Evolutionary conservation across 192 early-diverging fungal genomes (phyloP).

Genomic region (Phycomyces blakesleeanus): DNA sequence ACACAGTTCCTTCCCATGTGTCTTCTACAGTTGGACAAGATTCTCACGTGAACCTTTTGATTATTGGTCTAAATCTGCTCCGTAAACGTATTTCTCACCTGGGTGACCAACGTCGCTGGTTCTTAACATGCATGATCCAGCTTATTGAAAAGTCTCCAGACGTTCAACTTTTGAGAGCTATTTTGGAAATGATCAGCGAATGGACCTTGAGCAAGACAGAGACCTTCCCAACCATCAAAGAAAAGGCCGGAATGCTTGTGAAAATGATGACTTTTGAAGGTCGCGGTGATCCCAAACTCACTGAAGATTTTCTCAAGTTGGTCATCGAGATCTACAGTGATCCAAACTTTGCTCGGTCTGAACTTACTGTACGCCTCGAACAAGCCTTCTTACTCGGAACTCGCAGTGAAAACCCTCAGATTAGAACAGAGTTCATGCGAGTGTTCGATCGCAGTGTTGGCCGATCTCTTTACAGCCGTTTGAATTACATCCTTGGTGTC

Average conservation of each 20-base stretch:
- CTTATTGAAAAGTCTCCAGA: conserved; percentile 85
- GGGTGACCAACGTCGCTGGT: conserved; percentile 84
- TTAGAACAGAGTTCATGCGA: conserved; percentile 75
- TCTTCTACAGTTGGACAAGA: conserved; percentile 38
- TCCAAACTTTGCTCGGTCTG: conserved; percentile 77
- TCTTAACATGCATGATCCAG: conserved; percentile 74
- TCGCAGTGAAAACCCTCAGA: conserved; percentile 69
- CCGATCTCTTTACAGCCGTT: conserved; percentile 60
- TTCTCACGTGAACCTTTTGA: conserved; percentile 48
- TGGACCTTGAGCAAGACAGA: conserved; percentile 85
- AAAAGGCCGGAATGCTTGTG: conserved; percentile 90
- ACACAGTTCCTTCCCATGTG: conserved; percentile 48
- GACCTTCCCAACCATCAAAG: conserved; percentile 93
- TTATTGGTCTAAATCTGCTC: conserved; percentile 49
- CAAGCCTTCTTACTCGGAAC: conserved; percentile 93
- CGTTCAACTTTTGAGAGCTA: conserved; percentile 61
- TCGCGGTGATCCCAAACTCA: conserved; percentile 61
- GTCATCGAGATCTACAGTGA: conserved; percentile 89
- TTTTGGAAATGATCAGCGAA: conserved; percentile 78
- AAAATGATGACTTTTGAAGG: conserved; percentile 88
- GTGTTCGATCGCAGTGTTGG: conserved; percentile 81
- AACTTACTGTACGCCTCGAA: conserved; percentile 91
- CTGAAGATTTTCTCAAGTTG: conserved; percentile 84
- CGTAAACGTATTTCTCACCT: conserved; percentile 63
- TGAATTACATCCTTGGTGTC: conserved; percentile 85